Percentiles rank a stretch among this genome's conserved stretches.
phyloP scores from a whole-genome alignment of 371 early-diverging fungal genomes.

The Funneliformis caledonium region DNA sequence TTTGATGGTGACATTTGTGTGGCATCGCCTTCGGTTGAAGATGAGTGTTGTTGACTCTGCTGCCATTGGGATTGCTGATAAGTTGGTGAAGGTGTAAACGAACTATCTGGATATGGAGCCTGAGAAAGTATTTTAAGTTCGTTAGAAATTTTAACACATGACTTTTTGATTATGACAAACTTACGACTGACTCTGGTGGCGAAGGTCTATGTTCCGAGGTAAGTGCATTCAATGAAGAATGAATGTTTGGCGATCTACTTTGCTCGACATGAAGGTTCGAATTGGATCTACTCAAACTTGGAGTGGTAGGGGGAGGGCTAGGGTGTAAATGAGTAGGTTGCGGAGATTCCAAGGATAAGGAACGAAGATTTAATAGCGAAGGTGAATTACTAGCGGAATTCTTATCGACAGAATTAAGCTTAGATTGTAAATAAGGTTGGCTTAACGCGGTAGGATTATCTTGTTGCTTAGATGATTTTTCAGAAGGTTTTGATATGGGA shows the following conservation, averaged over 20 bases:
- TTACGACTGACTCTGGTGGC: background rate
- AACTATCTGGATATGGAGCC: background rate
- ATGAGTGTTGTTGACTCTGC: background rate
- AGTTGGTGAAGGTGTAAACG: background rate
- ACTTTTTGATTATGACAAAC: background rate
- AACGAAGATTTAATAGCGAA: background rate
- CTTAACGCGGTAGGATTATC: background rate
- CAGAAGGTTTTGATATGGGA: background rate
- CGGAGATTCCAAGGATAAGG: background rate
- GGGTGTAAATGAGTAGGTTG: background rate
- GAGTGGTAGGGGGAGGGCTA: background rate
- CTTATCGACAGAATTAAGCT: background rate
- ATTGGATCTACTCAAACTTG: background rate
- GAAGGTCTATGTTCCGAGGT: background rate
- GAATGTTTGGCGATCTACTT: background rate
- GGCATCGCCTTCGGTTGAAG: no score
- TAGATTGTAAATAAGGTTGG: constrained; percentile 6
- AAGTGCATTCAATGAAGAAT: background rate
- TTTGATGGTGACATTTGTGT: background rate
- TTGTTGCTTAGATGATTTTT: background rate
- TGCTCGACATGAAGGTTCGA: background rate
- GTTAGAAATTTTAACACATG: background rate
- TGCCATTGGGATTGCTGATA: background rate
- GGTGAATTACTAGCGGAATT: background rate
- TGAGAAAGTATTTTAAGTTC: background rate